These are phyloP conservation scores for Paspalum vaginatum DNA, from an alignment of 176 grass and related monocot species.

Conservation along the genomic window DNA sequence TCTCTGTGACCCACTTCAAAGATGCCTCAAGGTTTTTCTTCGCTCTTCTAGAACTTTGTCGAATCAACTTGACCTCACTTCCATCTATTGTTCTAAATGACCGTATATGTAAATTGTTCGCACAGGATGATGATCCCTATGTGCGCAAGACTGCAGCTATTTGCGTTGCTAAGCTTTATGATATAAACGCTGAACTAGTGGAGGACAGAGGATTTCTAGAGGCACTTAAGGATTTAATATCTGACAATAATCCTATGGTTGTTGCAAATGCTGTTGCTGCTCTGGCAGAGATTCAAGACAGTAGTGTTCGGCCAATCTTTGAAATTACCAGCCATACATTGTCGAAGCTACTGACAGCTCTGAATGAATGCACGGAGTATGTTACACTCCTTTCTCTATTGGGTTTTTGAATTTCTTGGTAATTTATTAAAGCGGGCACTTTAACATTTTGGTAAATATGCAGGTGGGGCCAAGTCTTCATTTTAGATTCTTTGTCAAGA, in stretches of 20 bases:
- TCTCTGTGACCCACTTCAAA: slow-evolving; percentile 97
- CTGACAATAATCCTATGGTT: slow-evolving; percentile 99
- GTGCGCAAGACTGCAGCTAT: slow-evolving; percentile 98
- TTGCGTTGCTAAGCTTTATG: slow-evolving; percentile 98
- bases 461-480: slow-evolving; percentile 99
- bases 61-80: slow-evolving; percentile 1
- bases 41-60: slow-evolving; percentile 21
- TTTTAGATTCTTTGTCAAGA: slow-evolving; percentile 91
- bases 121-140: slow-evolving; percentile 98
- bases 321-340: slow-evolving; percentile 96
- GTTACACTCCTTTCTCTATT: slow-evolving; percentile 36
- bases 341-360: slow-evolving; percentile 94
- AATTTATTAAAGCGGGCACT: not conserved
- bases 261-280: slow-evolving; percentile 99
- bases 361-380: slow-evolving; percentile 99
- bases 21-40: slow-evolving; percentile 90
- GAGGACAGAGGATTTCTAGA: slow-evolving; percentile 98
- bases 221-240: slow-evolving; percentile 92
- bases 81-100: slow-evolving; percentile 16
- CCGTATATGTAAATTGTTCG: slow-evolving; percentile 27
- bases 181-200: slow-evolving; percentile 97
- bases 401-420: slow-evolving; percentile 15
- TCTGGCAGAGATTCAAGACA: slow-evolving; percentile 96
- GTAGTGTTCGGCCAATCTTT: slow-evolving; percentile 75
- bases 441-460: slow-evolving; percentile 37